phyloP scores from a whole-genome alignment of 495 filamentous ascomycete genomes.

The Immersiella caudata region DNA sequence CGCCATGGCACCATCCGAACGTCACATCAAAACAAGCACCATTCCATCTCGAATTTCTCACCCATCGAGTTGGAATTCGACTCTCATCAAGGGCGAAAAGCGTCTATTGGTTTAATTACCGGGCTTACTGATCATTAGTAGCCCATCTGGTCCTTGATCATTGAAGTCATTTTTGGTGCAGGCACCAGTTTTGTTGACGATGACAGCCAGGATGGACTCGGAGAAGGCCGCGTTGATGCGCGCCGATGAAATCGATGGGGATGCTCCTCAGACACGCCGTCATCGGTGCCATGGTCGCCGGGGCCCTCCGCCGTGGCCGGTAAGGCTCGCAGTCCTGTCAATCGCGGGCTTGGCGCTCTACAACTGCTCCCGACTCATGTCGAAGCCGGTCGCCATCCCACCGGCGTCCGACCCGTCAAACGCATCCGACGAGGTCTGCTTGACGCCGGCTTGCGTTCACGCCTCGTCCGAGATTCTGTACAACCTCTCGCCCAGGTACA shows the following conservation, averaged over 20 bases:
- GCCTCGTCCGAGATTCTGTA: slow-evolving; percentile 68
- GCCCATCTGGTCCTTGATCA: too few relatives aligned
- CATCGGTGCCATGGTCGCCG: not conserved
- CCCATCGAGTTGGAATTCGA: not conserved
- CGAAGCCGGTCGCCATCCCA: not conserved
- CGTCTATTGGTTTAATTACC: too few relatives aligned
- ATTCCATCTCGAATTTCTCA: not conserved
- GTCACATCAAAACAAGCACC: not conserved
- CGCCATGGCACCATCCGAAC: not conserved
- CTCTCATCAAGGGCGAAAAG: too few relatives aligned
- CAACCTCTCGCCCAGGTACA: slow-evolving; percentile 66
- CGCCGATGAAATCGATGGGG: not conserved
- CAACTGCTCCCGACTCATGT: not conserved
- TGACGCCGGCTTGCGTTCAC: slow-evolving; percentile 67
- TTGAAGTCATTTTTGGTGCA: not conserved
- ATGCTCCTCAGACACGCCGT: not conserved
- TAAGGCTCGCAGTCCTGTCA: not conserved
- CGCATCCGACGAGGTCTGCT: slow-evolving; percentile 38
- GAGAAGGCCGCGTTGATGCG: not conserved
- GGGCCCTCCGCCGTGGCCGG: not conserved
- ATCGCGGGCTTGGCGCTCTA: not conserved
- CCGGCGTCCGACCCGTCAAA: not conserved
- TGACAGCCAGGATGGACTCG: not conserved
- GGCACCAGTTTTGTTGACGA: not conserved
- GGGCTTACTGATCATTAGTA: too few relatives aligned